These are phyloP conservation scores for Sphenostylis stenocarpa DNA, from an alignment of 306 rosid species.

Conservation along the genomic window DNA sequence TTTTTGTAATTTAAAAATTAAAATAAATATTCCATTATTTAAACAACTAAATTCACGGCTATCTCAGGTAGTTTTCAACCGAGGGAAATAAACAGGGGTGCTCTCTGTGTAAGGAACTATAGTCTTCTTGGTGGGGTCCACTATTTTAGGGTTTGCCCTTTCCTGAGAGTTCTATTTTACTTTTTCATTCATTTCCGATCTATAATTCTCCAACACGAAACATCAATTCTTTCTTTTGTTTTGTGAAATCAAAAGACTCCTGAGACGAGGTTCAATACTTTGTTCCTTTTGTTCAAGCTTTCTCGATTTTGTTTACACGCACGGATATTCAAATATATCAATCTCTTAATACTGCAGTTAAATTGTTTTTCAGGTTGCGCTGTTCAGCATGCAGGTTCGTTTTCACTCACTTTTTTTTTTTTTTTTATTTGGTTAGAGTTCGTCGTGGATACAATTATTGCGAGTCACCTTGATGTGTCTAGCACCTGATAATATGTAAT, in stretches of 20 bases:
- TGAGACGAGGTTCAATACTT: slow-evolving; percentile 3
- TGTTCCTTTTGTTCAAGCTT: background rate
- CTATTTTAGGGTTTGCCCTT: slow-evolving; percentile 26
- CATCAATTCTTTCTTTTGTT: background rate
- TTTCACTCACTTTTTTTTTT: background rate
- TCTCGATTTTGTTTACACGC: slow-evolving; percentile 2
- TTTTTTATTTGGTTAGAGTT: background rate
- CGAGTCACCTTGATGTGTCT: background rate
- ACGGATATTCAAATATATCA: background rate
- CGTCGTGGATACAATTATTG: slow-evolving; percentile 1
- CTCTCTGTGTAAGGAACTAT: background rate
- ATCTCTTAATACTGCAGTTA: slow-evolving; percentile 16
- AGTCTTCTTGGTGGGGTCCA: slow-evolving; percentile 1
- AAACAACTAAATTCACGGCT: too few species aligned
- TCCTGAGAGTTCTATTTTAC: background rate
- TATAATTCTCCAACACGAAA: background rate
- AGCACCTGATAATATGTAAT: background rate
- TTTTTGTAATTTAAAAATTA: too few species aligned
- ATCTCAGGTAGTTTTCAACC: too few species aligned
- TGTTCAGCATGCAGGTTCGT: slow-evolving; percentile 68
- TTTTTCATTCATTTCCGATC: slow-evolving; percentile 20
- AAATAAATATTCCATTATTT: too few species aligned
- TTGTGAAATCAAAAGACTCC: background rate
- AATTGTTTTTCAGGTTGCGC: slow-evolving; percentile 4
- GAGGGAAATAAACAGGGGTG: background rate